These are phyloP conservation scores for Litsea cubeba DNA, from an alignment of 164 flowering plant genomes.

Conservation along the genomic window DNA sequence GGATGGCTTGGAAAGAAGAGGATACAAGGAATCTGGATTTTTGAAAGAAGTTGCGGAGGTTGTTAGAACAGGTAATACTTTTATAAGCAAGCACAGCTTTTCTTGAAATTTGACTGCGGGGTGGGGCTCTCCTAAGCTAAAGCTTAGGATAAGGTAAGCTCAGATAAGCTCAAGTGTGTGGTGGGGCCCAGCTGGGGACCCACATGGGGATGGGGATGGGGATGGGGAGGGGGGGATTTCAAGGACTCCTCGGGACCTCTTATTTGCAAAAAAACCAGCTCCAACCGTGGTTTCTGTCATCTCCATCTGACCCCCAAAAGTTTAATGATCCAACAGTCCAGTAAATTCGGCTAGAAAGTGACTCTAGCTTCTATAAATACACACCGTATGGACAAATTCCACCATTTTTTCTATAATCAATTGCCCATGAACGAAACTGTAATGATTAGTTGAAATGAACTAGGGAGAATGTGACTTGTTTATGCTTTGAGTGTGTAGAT, in stretches of 20 bases:
- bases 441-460: background rate
- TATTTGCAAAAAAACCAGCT: no score
- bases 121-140: no score
- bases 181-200: no score
- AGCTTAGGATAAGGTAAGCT: no score
- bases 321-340: no score
- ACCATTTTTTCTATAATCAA: no score
- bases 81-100: background rate
- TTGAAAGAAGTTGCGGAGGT: slow-evolving; percentile 84
- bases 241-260: no score
- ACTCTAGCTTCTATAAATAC: background rate
- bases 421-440: background rate
- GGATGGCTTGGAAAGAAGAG: slow-evolving; percentile 98
- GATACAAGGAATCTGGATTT: slow-evolving; percentile 85
- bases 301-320: no score
- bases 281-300: no score
- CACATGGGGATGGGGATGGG: no score
- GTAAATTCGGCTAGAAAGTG: background rate
- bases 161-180: no score
- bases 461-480: background rate
- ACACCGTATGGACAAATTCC: background rate
- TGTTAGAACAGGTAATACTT: slow-evolving; percentile 68
- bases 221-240: no score
- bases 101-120: background rate
- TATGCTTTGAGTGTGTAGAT: background rate